Evolutionary conservation across 495 filamentous ascomycete species (phyloP), one percentile per base, ranked within the genome.

Genomic region (Penicillium paradoxum): DNA sequence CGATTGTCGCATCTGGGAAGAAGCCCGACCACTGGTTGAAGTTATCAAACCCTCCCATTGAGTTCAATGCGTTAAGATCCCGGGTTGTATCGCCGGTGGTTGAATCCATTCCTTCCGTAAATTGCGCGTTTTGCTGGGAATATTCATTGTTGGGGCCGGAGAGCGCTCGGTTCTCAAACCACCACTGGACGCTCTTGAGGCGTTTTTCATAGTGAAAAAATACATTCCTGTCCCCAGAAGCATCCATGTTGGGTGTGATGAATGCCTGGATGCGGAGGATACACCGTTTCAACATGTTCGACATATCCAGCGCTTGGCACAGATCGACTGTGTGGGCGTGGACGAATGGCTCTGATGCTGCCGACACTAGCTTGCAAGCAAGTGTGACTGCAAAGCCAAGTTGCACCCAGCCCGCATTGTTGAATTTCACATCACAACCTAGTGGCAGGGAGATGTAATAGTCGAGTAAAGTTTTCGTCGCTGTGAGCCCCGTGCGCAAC

Each of bases 141-240:
- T 17, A 37, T 15, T 37, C 34, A 37, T 17, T 15, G 41, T 11
- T 24, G 5, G 22, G 9, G 5, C 3, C 21, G 1, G 41, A 15
- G 11, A 44, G 14, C 2, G 22, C 8, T n/a, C 41, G 14, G n/a
- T 27, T 46, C n/a, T 53, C 51, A 30, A 45, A 38, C 51, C 51
- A 53, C 51, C 51, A 53, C 11, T 53, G 51, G 9, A 37, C 40
- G 18, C 33, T 29, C 21, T 53, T 53, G 4, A 53, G 29, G 13
- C 42, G 51, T 25, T 46, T 53, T 27, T 53, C 42, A n/a, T 37
- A 46, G 30, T 53, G 27, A 18, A 38, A 53, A 17, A 53, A 53
- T 1, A 45, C 50, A 38, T 53, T 19, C 3, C 50, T 30, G 14
- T 53, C 50, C 4, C 50, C 50, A 1, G 29, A 27, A 6, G 50